Base-by-base conservation (phyloP, 345 rosid species). In the Noccaea bulbosa region DNA sequence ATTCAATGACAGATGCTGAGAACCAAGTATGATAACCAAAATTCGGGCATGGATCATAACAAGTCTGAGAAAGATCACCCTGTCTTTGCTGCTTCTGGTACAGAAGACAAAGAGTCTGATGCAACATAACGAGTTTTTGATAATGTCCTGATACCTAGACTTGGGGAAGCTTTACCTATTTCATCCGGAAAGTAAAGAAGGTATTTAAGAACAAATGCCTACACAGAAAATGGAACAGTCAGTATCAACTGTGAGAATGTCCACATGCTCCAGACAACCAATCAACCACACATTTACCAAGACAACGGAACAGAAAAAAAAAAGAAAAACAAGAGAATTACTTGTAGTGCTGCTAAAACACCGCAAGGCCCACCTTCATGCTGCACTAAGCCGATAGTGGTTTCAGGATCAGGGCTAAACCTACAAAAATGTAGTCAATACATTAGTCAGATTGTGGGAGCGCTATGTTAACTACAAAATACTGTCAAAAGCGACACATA, bases 331-430 rank as follows among this genome's bases (percentile, higher is more conserved):
- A 50, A 60, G 46, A 67, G 20, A 65, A 70, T 83, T 89, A 94
- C 99, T 83, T 95, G 99, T 73, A 95, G 66, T 58, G 99, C 83
- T 61, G 99, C 99, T 82, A 95, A 86, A 79, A 95, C 99, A 67
- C 99, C 98, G 62, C 99, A 95, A 52, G 98, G 99, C 63, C 99
- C 99, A 74, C 99, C 99, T 88, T 94, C 99, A 84, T 92, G 98
- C 91, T 94, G 99, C 86, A 94, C 99, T 70, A 94, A 82, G 54
- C 99, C 99, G 88, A 90, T 88, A 51, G 96, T 86, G 69, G 99
- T 95, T 79, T 90, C 99, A 75, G 91, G 92, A 85, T 92, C 97
- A 78, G 82, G 78, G 82, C 98, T 95, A 84, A 89, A 95, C 93
- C 99, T 94, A 72, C 71, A 82, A 70, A 65, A 64, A 76, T 30